A percentile compares a stretch with the other conserved stretches of the same genome.
Evolutionary conservation across 2,329 filamentous ascomycete genomes (phyloP).

Genomic region (Hypoxylon rubiginosum): DNA sequence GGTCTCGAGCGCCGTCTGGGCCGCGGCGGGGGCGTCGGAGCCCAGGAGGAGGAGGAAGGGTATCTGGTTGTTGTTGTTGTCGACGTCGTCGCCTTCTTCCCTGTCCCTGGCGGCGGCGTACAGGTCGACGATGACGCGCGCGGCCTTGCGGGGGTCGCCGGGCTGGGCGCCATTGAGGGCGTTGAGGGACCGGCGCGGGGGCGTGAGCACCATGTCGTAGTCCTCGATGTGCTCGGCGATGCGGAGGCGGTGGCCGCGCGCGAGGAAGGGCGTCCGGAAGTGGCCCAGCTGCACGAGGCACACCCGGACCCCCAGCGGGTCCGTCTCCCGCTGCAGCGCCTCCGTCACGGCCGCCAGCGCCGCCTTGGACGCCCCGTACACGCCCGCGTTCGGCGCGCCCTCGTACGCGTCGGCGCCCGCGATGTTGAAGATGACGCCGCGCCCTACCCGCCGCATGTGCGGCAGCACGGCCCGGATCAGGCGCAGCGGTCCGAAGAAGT

Average conservation of each 20-base stretch:
- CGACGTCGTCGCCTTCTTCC: no score
- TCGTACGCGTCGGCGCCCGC: neutral
- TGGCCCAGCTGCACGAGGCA: neutral
- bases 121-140: neutral
- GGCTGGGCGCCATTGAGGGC: neutral
- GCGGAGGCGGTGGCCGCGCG: neutral
- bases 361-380: neutral
- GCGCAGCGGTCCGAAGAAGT: neutral
- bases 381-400: neutral
- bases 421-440: neutral
- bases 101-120: no score
- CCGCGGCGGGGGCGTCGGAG: neutral
- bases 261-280: neutral
- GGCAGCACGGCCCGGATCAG: neutral
- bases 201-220: neutral
- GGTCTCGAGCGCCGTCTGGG: neutral
- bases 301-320: neutral
- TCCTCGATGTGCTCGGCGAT: neutral
- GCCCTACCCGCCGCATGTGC: neutral
- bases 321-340: neutral
- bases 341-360: neutral
- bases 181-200: neutral
- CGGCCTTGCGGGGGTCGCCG: slow-evolving; percentile 1
- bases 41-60: neutral
- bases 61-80: neutral